Base-by-base conservation (phyloP, 2,329 filamentous ascomycete genomes). In the Lasiodiplodia gonubiensis region DNA sequence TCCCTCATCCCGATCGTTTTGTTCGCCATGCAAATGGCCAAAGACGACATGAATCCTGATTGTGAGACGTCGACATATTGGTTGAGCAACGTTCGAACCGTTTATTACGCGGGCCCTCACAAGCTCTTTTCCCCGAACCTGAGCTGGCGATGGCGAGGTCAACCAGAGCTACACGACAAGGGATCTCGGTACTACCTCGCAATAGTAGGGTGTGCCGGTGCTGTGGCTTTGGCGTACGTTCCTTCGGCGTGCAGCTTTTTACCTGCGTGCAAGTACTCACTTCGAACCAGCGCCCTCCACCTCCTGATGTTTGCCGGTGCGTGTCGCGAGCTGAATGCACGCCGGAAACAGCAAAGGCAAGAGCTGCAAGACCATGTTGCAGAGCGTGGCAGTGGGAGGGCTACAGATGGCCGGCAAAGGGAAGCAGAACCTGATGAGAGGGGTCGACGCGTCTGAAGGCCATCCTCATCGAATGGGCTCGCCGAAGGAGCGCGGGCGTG, bases 41-140 rank as follows among this genome's bases (percentile, higher is more conserved):
- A n/a, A 6, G 6, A 2, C 3, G 55, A 60, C 25, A 60, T 60
- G 55, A 18, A 60, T 25, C 25, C 21, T 5, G 3, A 25, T 35
- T 4, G 23, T 23, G 37, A n/a, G 21, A 8, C 14, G 4, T 12
- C 55, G 23, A 10, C 5, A 18, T 51, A 35, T n/a, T 63, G 59
- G 59, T 25, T 63, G 42, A 63, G 59, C 59, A 63, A 63, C 14
- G 30, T 25, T 21, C 59, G 30, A 10, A 18, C 2, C 4, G 30
- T 51, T 27, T 8, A 51, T 14, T 35, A 35, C 30, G 46, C 59
- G n/a, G 27, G 42, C 14, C 27, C 55, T 60, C 55, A 16, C 16
- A 14, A 16, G 30, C 30, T 6, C 7, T 6, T 33, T 33, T 8
- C 10, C 7, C 3, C 30, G 33, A 54, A 49, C 25, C 1, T 55